Conservation (phyloP, 257 asterid genomes). For the Nicotiana tabacum region DNA sequence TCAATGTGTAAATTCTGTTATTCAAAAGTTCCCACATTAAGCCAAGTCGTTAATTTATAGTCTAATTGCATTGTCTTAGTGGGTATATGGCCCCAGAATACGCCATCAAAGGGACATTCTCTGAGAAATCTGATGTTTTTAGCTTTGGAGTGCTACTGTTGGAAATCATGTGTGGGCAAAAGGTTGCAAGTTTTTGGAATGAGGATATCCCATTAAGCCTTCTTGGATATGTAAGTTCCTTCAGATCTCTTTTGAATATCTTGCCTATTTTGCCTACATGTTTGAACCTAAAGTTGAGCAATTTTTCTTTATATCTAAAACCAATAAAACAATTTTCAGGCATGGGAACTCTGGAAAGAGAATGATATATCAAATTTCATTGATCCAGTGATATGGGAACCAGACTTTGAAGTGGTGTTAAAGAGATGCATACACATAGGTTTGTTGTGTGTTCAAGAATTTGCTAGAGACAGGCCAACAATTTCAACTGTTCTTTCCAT, state of each 20-base stretch:
- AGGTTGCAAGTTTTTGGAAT: constrained; percentile 36
- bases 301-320: not conserved
- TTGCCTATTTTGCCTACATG: not conserved
- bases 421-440: constrained; percentile 42
- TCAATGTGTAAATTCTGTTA: not conserved
- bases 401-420: constrained; percentile 25
- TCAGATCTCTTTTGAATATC: not conserved
- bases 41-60: not conserved
- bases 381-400: constrained; percentile 37
- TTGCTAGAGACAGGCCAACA: constrained; percentile 43
- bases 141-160: constrained; percentile 54
- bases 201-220: constrained; percentile 46
- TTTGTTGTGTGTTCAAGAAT: constrained; percentile 53
- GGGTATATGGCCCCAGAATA: constrained; percentile 75
- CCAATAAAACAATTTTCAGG: constrained; percentile 23
- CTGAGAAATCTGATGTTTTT: constrained; percentile 53
- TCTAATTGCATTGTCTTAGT: constrained; percentile 8
- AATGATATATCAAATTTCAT: constrained; percentile 31
- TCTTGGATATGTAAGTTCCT: constrained; percentile 49
- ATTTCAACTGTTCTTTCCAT: constrained; percentile 38
- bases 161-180: constrained; percentile 56
- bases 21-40: not conserved
- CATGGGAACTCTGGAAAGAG: constrained; percentile 52
- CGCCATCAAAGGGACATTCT: constrained; percentile 60
- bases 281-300: too few species aligned